These are phyloP conservation scores for Pythium chondricola DNA, from an alignment of 352 stramenopile genomes.

Conservation along the genomic window DNA sequence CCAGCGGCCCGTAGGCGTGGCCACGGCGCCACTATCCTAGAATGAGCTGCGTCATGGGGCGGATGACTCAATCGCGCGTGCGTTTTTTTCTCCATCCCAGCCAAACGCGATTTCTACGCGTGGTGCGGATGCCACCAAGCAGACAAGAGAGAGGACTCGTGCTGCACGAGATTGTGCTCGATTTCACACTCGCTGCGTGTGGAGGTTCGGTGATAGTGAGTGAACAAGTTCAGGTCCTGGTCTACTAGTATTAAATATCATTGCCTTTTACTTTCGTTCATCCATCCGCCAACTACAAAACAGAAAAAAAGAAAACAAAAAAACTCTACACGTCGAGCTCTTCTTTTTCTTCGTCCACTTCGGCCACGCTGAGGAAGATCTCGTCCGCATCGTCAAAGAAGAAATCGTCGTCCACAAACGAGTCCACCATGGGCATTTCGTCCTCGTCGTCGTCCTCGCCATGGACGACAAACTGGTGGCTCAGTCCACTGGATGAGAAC, in stretches of 20 bases:
- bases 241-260: not conserved
- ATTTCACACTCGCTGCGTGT: not conserved
- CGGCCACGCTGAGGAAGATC: slow-evolving; percentile 14
- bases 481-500: slow-evolving; percentile 5
- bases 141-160: slow-evolving; percentile 1
- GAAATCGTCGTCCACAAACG: slow-evolving; percentile 19
- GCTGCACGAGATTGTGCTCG: slow-evolving; percentile 12
- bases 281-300: no score
- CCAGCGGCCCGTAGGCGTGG: not conserved
- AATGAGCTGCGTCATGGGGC: slow-evolving; percentile 5
- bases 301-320: no score
- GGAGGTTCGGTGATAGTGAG: not conserved
- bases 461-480: slow-evolving; percentile 8
- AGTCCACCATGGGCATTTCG: slow-evolving; percentile 19
- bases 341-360: not conserved
- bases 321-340: not conserved
- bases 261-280: no score
- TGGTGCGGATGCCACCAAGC: slow-evolving; percentile 2
- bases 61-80: not conserved
- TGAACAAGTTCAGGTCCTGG: not conserved
- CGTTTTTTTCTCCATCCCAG: slow-evolving; percentile 12
- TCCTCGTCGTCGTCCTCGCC: slow-evolving; percentile 14
- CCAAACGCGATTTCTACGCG: slow-evolving; percentile 13
- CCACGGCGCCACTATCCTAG: slow-evolving; percentile 7
- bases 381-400: slow-evolving; percentile 19